These are phyloP conservation scores for Apostasia ramifera DNA, from an alignment of 106 monocot species.

Conservation along the genomic window DNA sequence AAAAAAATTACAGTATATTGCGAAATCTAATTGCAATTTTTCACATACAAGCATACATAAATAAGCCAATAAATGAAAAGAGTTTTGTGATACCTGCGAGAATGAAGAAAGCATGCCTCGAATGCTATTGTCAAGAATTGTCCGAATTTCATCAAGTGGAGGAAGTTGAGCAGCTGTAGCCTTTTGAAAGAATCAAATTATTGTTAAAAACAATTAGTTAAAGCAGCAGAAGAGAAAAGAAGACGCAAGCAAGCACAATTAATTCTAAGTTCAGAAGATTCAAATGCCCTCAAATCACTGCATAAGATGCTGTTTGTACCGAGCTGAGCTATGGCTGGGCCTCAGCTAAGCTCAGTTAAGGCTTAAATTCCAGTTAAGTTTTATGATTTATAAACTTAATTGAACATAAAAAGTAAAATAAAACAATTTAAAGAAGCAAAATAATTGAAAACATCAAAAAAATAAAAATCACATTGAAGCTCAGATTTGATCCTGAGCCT, in stretches of 20 bases:
- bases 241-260: background rate
- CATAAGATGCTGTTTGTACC: too few relatives aligned
- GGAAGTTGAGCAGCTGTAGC: conserved; percentile 54
- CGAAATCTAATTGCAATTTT: too few relatives aligned
- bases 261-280: background rate
- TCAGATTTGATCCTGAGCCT: too few relatives aligned
- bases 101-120: conserved; percentile 69
- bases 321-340: too few relatives aligned
- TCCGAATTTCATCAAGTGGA: conserved; percentile 61
- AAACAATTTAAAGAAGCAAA: background rate
- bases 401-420: background rate
- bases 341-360: background rate
- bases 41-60: background rate
- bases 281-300: background rate
- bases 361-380: background rate
- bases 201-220: background rate
- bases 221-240: background rate
- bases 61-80: background rate
- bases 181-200: conserved; percentile 23
- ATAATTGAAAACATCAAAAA: background rate
- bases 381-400: background rate
- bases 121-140: conserved; percentile 37
- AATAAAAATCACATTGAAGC: background rate
- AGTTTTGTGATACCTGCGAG: conserved; percentile 35
- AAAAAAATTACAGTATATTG: too few relatives aligned